These are phyloP conservation scores for Leptoxyphium fumago DNA, from an alignment of 2,329 filamentous ascomycete genomes.

Conservation along the genomic window DNA sequence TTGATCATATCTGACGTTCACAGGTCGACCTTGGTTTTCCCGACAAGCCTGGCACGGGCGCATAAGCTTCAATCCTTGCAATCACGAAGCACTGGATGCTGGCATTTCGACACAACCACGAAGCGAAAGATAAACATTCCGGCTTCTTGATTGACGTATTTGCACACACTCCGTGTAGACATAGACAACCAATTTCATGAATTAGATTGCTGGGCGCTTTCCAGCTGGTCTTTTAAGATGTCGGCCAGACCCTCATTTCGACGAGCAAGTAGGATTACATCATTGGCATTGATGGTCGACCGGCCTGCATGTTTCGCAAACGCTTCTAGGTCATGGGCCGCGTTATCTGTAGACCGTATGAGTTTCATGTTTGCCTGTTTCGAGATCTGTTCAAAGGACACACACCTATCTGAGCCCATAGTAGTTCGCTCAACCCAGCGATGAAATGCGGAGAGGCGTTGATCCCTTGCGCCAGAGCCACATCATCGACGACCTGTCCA, in stretches of 20 bases:
- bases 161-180: neutral
- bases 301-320: conserved; percentile 67
- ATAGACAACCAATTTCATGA: conserved; percentile 2
- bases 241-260: conserved; percentile 73
- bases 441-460: conserved; percentile 54
- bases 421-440: conserved; percentile 61
- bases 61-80: neutral
- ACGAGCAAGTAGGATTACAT: conserved; percentile 74
- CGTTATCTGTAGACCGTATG: conserved; percentile 5
- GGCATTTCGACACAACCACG: too few relatives aligned
- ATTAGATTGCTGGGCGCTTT: conserved; percentile 25
- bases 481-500: conserved; percentile 77
- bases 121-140: neutral
- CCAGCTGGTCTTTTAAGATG: conserved; percentile 56
- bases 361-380: neutral
- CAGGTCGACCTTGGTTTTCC: conserved; percentile 33
- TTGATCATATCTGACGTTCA: conserved; percentile 2
- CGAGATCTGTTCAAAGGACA: neutral
- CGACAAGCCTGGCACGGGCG: conserved; percentile 24
- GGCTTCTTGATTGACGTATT: neutral
- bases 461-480: conserved; percentile 55
- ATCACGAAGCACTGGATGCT: too few relatives aligned
- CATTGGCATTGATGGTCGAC: conserved; percentile 64
- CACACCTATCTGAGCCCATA: conserved; percentile 74
- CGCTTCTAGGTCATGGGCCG: conserved; percentile 43